These are phyloP conservation scores for Trapa bicornis DNA, from an alignment of 345 rosid genomes.

Conservation along the genomic window DNA sequence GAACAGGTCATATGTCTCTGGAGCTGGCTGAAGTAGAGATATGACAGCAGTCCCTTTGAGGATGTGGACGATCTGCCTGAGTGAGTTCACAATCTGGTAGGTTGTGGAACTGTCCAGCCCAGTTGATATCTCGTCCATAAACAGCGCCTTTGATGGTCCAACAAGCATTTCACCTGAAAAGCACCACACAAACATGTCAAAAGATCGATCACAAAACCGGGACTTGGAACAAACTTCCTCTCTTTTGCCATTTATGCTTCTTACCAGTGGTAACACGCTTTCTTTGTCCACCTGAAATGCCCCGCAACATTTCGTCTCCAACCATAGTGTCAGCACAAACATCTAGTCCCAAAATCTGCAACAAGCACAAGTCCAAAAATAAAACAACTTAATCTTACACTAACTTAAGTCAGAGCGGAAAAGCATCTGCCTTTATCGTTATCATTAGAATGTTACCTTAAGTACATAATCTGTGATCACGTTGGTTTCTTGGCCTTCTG, in stretches of 20 bases:
- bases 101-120: constrained; percentile 79
- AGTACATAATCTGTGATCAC: constrained; percentile 42
- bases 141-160: constrained; percentile 51
- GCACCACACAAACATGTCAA: neutral
- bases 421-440: neutral
- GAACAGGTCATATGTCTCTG: constrained; percentile 61
- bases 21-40: constrained; percentile 80
- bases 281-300: constrained; percentile 32
- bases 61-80: constrained; percentile 43
- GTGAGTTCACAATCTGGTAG: constrained; percentile 44
- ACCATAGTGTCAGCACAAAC: constrained; percentile 29
- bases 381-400: neutral
- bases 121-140: constrained; percentile 77
- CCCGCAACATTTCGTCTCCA: constrained; percentile 29
- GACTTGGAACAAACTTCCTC: neutral
- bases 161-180: constrained; percentile 59
- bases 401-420: neutral
- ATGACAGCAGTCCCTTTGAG: constrained; percentile 48
- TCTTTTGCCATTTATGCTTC: neutral
- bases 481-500: constrained; percentile 32
- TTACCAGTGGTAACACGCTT: constrained; percentile 35
- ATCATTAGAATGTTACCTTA: constrained; percentile 24
- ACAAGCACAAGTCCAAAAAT: neutral
- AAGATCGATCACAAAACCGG: neutral
- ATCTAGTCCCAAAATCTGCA: constrained; percentile 24